phyloP scores from a whole-genome alignment of 1,284 basidiomycete species.

The Cutaneotrichosporon daszewskae region DNA sequence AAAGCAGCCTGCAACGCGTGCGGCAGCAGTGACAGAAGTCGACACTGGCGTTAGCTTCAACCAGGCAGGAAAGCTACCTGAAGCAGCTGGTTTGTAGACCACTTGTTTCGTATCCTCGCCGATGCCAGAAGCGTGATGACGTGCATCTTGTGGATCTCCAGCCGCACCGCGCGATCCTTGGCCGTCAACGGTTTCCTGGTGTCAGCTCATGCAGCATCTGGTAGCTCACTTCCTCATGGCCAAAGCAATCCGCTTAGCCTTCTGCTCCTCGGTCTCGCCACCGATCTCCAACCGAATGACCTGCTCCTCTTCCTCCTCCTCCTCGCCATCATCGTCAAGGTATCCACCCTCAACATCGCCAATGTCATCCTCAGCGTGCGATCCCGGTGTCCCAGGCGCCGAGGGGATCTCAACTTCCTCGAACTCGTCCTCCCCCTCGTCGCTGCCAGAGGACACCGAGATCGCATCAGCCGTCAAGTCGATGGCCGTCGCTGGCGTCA shows the following conservation, averaged over 20 bases:
- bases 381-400: slow-evolving; percentile 22
- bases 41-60: slow-evolving; percentile 38
- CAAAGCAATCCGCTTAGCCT: slow-evolving; percentile 33
- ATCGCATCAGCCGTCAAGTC: too few species aligned
- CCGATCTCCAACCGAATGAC: slow-evolving; percentile 40
- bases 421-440: slow-evolving; percentile 39
- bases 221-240: slow-evolving; percentile 38
- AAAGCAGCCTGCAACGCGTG: slow-evolving; percentile 72
- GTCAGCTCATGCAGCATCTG: not conserved
- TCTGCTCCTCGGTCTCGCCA: slow-evolving; percentile 39
- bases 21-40: slow-evolving; percentile 77
- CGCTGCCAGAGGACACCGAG: slow-evolving; percentile 7
- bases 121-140: slow-evolving; percentile 72
- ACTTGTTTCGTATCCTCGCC: slow-evolving; percentile 69
- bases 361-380: slow-evolving; percentile 1
- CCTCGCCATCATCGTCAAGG: slow-evolving; percentile 18
- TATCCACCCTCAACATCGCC: slow-evolving; percentile 2
- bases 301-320: slow-evolving; percentile 23
- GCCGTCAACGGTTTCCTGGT: slow-evolving; percentile 46
- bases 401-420: slow-evolving; percentile 43
- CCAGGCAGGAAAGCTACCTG: slow-evolving; percentile 54
- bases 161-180: slow-evolving; percentile 62
- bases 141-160: slow-evolving; percentile 81
- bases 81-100: slow-evolving; percentile 75
- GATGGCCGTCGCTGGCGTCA: too few species aligned